phyloP scores from a whole-genome alignment of 2,329 filamentous ascomycete genomes.

The Gaeumannomyces sp. region DNA sequence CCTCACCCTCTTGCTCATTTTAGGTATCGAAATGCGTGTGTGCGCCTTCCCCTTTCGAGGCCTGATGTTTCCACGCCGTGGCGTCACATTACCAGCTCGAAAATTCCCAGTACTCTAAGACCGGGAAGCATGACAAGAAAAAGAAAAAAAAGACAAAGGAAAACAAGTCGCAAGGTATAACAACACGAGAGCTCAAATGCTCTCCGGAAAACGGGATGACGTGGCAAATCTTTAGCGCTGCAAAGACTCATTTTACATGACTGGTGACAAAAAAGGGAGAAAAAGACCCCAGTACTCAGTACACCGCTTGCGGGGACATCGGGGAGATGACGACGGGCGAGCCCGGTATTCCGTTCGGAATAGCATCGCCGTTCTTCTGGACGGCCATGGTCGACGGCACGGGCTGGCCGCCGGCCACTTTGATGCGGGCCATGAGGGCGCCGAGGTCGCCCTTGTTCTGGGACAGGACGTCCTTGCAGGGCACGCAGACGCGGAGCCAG shows the following conservation, averaged over 20 bases:
- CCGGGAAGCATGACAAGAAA: background rate
- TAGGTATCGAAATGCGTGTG: background rate
- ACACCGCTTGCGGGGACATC: background rate
- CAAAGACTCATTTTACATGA: background rate
- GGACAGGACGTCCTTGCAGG: conserved; percentile 38
- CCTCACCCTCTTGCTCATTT: background rate
- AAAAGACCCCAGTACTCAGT: background rate
- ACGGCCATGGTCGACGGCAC: background rate
- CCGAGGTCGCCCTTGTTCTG: conserved; percentile 36
- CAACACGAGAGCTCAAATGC: background rate
- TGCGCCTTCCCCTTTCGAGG: background rate
- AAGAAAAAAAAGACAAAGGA: background rate
- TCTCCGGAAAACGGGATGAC: background rate
- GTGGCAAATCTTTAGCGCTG: too few relatives aligned
- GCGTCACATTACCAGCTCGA: background rate
- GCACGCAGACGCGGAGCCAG: conserved; percentile 44
- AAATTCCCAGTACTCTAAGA: background rate
- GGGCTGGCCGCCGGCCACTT: background rate
- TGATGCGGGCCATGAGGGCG: conserved; percentile 30
- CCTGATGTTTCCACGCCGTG: background rate
- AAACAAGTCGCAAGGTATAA: background rate
- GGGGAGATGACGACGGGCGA: background rate
- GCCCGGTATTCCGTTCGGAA: background rate
- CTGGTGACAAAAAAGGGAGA: background rate
- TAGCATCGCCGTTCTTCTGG: background rate